phyloP scores from a whole-genome alignment of 2,329 filamentous ascomycete genomes.

The Ophiocordyceps sinensis region DNA sequence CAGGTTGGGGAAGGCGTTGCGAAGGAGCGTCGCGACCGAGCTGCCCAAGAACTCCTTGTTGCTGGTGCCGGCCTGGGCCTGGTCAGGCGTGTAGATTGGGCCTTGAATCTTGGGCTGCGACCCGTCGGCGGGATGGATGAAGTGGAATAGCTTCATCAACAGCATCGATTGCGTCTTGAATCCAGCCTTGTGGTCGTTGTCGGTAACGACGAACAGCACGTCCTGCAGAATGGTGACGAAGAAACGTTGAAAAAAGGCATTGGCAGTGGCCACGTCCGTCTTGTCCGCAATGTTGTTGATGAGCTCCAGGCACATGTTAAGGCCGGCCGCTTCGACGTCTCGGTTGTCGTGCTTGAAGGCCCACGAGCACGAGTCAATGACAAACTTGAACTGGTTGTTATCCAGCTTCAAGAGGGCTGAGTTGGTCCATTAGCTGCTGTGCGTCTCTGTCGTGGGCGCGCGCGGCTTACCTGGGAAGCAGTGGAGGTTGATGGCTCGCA shows the following conservation, averaged over 20 bases:
- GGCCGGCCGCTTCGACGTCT: constrained; percentile 86
- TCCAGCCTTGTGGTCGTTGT: constrained; percentile 95
- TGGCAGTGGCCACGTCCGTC: constrained; percentile 71
- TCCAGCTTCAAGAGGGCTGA: constrained; percentile 81
- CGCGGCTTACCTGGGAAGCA: constrained; percentile 62
- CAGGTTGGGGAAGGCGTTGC: constrained; percentile 86
- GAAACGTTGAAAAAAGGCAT: constrained; percentile 96
- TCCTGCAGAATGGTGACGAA: constrained; percentile 93
- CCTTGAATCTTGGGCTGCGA: constrained; percentile 74
- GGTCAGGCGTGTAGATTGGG: constrained; percentile 74
- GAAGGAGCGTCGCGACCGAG: constrained; percentile 73
- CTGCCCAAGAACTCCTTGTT: constrained; percentile 85
- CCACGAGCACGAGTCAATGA: constrained; percentile 99
- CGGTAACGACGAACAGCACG: constrained; percentile 94
- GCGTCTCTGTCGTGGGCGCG: neutral
- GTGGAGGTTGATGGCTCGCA: constrained; percentile 89
- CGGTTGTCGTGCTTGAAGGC: constrained; percentile 99
- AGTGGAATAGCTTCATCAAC: constrained; percentile 89
- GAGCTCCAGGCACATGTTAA: constrained; percentile 96
- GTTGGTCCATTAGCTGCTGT: neutral
- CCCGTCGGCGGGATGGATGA: constrained; percentile 61
- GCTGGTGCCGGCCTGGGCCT: constrained; percentile 67
- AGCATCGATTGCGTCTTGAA: constrained; percentile 97
- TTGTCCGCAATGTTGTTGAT: constrained; percentile 97
- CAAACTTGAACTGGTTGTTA: constrained; percentile 95